A percentile compares a stretch with the other conserved stretches of the same genome.
phyloP scores from a whole-genome alignment of 1,139 yeast genomes.

The Meyerozyma athensensis region DNA sequence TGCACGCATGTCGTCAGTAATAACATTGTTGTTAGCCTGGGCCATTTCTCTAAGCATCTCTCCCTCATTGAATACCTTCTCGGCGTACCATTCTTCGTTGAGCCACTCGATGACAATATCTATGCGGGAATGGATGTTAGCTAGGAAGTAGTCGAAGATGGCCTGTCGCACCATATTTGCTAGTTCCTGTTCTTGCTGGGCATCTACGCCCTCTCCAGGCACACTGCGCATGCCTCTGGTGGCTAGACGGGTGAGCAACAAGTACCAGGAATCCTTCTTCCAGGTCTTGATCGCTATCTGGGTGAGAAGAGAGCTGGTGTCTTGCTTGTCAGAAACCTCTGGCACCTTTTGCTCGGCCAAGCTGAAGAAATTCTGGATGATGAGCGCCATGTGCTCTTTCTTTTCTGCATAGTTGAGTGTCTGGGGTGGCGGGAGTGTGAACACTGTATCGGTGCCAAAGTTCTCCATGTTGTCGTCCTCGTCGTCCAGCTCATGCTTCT shows the following conservation, averaged over 20 bases:
- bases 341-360: constrained; percentile 25
- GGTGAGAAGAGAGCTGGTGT: constrained; percentile 27
- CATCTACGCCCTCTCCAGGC: constrained; percentile 16
- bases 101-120: constrained; percentile 90
- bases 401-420: constrained; percentile 44
- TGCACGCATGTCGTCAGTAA: constrained; percentile 8
- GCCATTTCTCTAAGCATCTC: constrained; percentile 13
- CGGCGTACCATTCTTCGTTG: constrained; percentile 92
- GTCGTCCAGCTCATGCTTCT: constrained; percentile 23
- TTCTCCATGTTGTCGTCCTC: constrained; percentile 36
- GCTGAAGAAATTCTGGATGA: constrained; percentile 52
- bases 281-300: constrained; percentile 57
- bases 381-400: constrained; percentile 47
- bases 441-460: constrained; percentile 40
- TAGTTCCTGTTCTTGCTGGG: constrained; percentile 30
- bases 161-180: constrained; percentile 64
- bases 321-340: constrained; percentile 16
- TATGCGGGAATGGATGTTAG: constrained; percentile 65
- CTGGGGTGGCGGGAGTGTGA: constrained; percentile 56
- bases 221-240: constrained; percentile 63
- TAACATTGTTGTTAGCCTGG: constrained; percentile 13
- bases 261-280: constrained; percentile 74
- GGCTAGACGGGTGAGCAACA: constrained; percentile 69
- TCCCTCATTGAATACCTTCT: constrained; percentile 41
- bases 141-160: constrained; percentile 67